Percentiles rank a stretch among this genome's conserved stretches.
phyloP scores from a whole-genome alignment of 495 filamentous ascomycete genomes.

The Neurospora sp. region DNA sequence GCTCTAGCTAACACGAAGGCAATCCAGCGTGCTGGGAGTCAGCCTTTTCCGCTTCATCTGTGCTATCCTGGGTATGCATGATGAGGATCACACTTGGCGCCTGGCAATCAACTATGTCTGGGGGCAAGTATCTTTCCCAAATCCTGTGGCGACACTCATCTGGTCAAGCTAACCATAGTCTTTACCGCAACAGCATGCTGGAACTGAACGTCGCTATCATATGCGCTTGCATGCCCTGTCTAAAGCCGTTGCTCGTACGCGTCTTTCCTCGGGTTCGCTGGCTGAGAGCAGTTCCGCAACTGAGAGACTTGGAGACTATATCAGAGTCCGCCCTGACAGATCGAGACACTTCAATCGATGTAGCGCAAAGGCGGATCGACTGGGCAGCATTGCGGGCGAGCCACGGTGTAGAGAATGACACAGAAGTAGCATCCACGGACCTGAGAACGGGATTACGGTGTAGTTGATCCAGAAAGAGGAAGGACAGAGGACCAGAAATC shows the following conservation, averaged over 20 bases:
- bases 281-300: neutral
- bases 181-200: constrained; percentile 3
- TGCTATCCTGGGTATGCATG: too few relatives aligned
- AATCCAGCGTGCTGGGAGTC: constrained; percentile 10
- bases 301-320: constrained; percentile 1
- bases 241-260: constrained; percentile 7
- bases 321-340: neutral
- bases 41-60: constrained; percentile 8
- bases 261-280: constrained; percentile 3
- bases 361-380: neutral
- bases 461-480: neutral
- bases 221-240: constrained; percentile 16
- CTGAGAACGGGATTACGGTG: neutral
- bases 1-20: neutral
- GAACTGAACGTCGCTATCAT: constrained; percentile 17
- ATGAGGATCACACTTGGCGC: neutral
- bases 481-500: neutral
- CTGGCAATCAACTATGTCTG: constrained; percentile 13
- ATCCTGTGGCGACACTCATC: neutral
- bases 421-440: neutral
- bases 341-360: neutral
- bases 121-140: constrained; percentile 4
- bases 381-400: neutral
- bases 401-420: neutral
- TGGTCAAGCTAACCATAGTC: neutral